A percentile compares a stretch with the other conserved stretches of the same genome.
Conservation (phyloP, 371 early-diverging fungal genomes). For the Apophysomyces variabilis region DNA sequence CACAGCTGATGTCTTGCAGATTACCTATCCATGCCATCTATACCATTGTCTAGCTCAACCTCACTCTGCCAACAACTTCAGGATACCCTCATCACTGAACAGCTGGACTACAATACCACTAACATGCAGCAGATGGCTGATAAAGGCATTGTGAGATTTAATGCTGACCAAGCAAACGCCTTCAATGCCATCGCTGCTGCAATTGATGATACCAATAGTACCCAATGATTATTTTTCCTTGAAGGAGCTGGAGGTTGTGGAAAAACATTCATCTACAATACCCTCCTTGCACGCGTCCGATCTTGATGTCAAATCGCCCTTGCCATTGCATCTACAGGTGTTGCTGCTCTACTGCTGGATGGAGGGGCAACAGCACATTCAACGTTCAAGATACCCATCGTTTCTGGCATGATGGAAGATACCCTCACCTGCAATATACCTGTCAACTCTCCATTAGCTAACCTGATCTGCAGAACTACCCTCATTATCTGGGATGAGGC, state of each 20-base stretch:
- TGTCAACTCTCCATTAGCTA: neutral
- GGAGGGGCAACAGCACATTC: too few relatives aligned
- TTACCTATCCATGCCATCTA: too few relatives aligned
- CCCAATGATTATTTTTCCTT: conserved; percentile 19
- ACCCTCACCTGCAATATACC: neutral
- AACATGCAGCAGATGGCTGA: neutral
- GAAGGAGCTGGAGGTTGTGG: conserved; percentile 24
- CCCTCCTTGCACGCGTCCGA: conserved; percentile 17
- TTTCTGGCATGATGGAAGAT: too few relatives aligned
- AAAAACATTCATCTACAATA: conserved; percentile 27
- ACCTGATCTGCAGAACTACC: too few relatives aligned
- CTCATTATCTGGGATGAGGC: too few relatives aligned
- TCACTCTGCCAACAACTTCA: neutral
- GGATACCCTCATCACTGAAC: neutral
- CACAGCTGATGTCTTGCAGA: too few relatives aligned
- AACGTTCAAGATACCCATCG: too few relatives aligned
- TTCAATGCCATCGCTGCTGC: conserved; percentile 18
- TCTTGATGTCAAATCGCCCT: neutral
- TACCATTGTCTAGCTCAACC: neutral
- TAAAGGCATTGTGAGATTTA: neutral
- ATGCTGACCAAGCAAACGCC: conserved; percentile 4
- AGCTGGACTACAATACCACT: neutral
- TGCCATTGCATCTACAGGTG: too few relatives aligned
- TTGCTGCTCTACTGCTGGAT: too few relatives aligned
- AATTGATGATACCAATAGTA: neutral